These are phyloP conservation scores for Sicyos baderoa DNA, from an alignment of 306 rosid species.

Conservation along the genomic window DNA sequence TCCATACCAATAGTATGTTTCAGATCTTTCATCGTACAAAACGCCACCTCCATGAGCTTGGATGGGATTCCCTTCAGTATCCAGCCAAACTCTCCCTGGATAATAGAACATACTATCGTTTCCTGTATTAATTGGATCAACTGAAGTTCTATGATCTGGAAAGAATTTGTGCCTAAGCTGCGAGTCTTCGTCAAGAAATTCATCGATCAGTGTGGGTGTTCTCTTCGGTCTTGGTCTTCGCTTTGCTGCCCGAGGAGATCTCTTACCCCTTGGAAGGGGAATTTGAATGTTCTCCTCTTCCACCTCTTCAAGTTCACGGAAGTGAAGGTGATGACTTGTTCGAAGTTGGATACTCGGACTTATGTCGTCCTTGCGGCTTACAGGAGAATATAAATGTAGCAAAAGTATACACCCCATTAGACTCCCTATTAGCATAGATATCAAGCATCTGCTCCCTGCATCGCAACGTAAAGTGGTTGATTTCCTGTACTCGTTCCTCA, in stretches of 20 bases:
- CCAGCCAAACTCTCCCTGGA: slow-evolving; percentile 94
- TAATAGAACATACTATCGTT: slow-evolving; percentile 57
- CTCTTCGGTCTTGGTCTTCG: slow-evolving; percentile 72
- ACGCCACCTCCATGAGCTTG: slow-evolving; percentile 99
- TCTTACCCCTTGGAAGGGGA: slow-evolving; percentile 83
- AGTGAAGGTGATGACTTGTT: slow-evolving; percentile 37
- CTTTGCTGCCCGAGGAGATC: slow-evolving; percentile 86
- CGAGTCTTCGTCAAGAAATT: slow-evolving; percentile 90
- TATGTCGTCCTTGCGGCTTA: slow-evolving; percentile 31
- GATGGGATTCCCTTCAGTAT: slow-evolving; percentile 80
- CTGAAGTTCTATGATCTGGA: slow-evolving; percentile 50
- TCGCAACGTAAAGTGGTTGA: slow-evolving; percentile 58
- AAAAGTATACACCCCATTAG: slow-evolving; percentile 66
- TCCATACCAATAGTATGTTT: slow-evolving; percentile 93
- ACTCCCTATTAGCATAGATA: slow-evolving; percentile 49
- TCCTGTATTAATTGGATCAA: slow-evolving; percentile 48
- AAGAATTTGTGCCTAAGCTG: slow-evolving; percentile 69
- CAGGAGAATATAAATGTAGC: slow-evolving; percentile 46
- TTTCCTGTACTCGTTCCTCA: slow-evolving; percentile 74
- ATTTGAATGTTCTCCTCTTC: slow-evolving; percentile 71
- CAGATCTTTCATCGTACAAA: slow-evolving; percentile 51
- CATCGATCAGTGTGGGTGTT: slow-evolving; percentile 68
- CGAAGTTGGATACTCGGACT: slow-evolving; percentile 33
- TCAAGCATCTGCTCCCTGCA: slow-evolving; percentile 72
- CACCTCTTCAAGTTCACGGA: slow-evolving; percentile 69